phyloP scores from a whole-genome alignment of 1,284 basidiomycete genomes.

The Leccinum pachyderme region DNA sequence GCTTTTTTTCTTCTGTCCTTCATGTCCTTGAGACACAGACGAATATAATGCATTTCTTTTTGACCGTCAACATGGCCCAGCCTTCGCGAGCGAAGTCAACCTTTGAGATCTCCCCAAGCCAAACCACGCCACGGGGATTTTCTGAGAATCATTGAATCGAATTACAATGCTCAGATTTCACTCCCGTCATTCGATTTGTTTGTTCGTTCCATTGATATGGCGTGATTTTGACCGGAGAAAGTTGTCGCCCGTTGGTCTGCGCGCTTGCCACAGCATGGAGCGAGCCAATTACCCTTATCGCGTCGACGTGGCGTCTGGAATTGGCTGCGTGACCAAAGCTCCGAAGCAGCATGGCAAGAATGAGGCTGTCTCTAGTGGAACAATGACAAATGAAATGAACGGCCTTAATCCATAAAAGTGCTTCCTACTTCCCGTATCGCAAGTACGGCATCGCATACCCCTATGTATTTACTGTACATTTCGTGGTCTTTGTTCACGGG shows the following conservation, averaged over 20 bases:
- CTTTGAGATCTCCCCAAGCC: background rate
- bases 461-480: background rate
- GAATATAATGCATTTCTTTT: too few species aligned
- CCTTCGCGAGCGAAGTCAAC: background rate
- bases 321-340: constrained; percentile 1
- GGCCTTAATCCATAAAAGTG: background rate
- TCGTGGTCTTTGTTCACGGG: background rate
- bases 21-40: too few species aligned
- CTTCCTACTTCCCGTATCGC: background rate
- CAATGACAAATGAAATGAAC: background rate
- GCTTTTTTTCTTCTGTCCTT: too few species aligned
- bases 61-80: too few species aligned
- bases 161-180: background rate
- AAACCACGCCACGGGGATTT: background rate
- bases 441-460: too few species aligned
- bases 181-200: constrained; percentile 3
- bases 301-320: background rate
- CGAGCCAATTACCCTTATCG: background rate
- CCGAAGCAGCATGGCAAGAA: background rate
- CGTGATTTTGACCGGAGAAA: constrained; percentile 1
- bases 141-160: constrained; percentile 10
- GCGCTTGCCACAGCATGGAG: constrained; percentile 10
- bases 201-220: constrained; percentile 8
- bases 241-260: too few species aligned
- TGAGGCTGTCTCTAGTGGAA: background rate